A percentile compares a stretch with the other conserved stretches of the same genome.
These are phyloP conservation scores for Fraxinus sp. DNA, from an alignment of 305 asterid species.

Conservation along the genomic window DNA sequence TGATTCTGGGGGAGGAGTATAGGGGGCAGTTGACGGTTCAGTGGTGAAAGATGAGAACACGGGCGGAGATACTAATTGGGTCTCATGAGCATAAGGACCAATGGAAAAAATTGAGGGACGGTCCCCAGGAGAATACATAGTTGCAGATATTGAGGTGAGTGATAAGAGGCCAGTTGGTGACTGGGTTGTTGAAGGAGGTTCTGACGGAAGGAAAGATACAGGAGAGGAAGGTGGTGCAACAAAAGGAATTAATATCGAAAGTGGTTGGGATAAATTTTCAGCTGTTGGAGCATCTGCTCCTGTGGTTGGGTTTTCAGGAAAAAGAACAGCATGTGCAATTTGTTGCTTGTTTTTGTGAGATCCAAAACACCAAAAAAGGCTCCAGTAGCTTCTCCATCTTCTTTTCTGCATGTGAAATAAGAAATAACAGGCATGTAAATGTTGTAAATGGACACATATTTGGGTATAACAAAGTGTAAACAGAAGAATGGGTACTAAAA, in stretches of 20 bases:
- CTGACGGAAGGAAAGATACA: constrained; percentile 81
- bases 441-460: neutral
- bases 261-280: constrained; percentile 45
- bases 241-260: constrained; percentile 66
- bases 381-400: constrained; percentile 79
- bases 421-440: neutral
- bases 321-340: constrained; percentile 70
- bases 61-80: constrained; percentile 94
- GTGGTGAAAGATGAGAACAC: constrained; percentile 86
- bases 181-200: constrained; percentile 72
- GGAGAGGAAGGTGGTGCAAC: constrained; percentile 96
- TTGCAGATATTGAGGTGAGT: constrained; percentile 53
- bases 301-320: constrained; percentile 54
- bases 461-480: neutral
- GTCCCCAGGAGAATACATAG: constrained; percentile 77
- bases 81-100: constrained; percentile 90
- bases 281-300: constrained; percentile 39
- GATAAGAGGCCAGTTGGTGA: constrained; percentile 72
- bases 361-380: constrained; percentile 83
- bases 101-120: constrained; percentile 78
- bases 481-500: neutral
- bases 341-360: constrained; percentile 56
- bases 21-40: constrained; percentile 96
- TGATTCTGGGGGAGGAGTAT: constrained; percentile 93
- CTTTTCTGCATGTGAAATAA: constrained; percentile 55